Conservation (phyloP, 2,329 filamentous ascomycete species). For the Alternaria longipes region DNA sequence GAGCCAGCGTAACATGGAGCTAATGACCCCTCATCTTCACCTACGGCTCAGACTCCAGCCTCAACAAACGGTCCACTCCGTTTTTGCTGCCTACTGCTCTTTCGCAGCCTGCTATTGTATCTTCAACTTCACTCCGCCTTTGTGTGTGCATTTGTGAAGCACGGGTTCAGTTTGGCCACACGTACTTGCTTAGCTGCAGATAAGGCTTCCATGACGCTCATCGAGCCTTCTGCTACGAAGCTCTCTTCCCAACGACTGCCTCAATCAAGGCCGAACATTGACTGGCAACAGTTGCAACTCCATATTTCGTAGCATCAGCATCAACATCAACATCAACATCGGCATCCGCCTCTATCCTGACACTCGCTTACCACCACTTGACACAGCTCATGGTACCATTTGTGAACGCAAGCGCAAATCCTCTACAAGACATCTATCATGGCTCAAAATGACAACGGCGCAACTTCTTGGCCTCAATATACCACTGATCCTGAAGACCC, state of each 20-base stretch:
- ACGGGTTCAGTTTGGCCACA: conserved; percentile 24
- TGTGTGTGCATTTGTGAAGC: conserved; percentile 30
- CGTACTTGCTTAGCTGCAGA: conserved; percentile 25
- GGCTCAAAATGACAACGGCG: conserved; percentile 40
- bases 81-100: conserved; percentile 15
- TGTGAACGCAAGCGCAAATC: neutral
- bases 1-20: conserved; percentile 31
- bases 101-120: conserved; percentile 10
- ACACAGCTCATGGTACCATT: neutral
- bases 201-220: conserved; percentile 28
- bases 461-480: conserved; percentile 27
- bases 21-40: conserved; percentile 25
- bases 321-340: neutral
- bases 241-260: conserved; percentile 14
- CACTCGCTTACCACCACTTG: conserved; percentile 3
- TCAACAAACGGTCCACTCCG: conserved; percentile 19
- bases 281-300: neutral
- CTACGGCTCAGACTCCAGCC: conserved; percentile 17
- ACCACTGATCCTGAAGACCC: conserved; percentile 28
- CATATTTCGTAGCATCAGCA: neutral
- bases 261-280: neutral
- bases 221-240: conserved; percentile 16
- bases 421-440: conserved; percentile 24
- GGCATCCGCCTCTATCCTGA: neutral
- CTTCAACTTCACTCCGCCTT: conserved; percentile 3